These are phyloP conservation scores for Amaranthus palmeri DNA, from an alignment of 148 eudicot species.

Conservation along the genomic window DNA sequence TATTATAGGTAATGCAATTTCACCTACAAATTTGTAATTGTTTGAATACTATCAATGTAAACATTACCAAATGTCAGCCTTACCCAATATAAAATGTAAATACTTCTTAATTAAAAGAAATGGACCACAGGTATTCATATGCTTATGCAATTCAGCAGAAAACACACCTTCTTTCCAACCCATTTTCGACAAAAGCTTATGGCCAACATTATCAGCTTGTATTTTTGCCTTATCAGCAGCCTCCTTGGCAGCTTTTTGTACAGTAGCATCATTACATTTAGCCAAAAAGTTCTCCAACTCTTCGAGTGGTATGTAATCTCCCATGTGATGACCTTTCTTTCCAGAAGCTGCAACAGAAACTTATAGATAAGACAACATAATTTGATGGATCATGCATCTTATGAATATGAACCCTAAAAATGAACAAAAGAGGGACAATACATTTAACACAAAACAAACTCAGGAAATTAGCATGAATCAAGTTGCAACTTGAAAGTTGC, in stretches of 20 bases:
- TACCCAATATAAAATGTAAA: too few relatives aligned
- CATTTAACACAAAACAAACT: background rate
- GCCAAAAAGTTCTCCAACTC: slow-evolving; percentile 90
- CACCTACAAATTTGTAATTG: too few relatives aligned
- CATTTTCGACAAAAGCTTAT: slow-evolving; percentile 90
- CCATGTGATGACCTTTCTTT: slow-evolving; percentile 98
- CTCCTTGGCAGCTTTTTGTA: slow-evolving; percentile 64
- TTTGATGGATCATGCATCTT: background rate
- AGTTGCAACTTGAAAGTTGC: background rate
- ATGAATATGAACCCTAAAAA: background rate
- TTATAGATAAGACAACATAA: background rate
- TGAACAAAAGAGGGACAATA: background rate
- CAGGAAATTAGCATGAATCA: background rate
- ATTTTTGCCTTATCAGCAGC: slow-evolving; percentile 69
- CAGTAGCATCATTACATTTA: slow-evolving; percentile 72
- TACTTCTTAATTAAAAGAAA: too few relatives aligned
- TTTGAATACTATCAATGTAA: too few relatives aligned
- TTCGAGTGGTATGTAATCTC: slow-evolving; percentile 89
- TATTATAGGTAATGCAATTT: too few relatives aligned
- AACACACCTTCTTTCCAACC: slow-evolving; percentile 96
- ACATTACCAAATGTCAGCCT: too few relatives aligned
- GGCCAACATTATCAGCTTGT: slow-evolving; percentile 97
- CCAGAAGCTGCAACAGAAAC: slow-evolving; percentile 30
- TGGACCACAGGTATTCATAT: background rate
- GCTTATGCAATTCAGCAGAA: background rate